Evolutionary conservation across 176 grass and related monocot species (phyloP).

Genomic region (Aegilops umbellulata): DNA sequence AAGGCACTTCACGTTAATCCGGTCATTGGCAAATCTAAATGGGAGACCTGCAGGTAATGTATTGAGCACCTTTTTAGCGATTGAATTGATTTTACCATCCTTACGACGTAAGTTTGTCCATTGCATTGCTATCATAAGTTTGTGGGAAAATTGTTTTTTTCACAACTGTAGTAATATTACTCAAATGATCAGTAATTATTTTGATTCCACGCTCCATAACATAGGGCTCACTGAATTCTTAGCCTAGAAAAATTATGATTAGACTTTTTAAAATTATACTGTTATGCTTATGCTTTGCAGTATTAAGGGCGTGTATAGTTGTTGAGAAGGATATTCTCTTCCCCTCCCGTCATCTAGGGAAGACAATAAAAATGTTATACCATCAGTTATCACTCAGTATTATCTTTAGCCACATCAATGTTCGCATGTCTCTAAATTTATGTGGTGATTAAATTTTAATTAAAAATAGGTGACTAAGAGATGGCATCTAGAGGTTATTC

Average conservation of each 20-base stretch:
- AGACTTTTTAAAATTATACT: not conserved
- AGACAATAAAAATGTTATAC: not conserved
- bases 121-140: not conserved
- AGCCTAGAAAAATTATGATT: not conserved
- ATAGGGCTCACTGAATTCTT: conserved; percentile 3
- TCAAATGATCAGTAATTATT: not conserved
- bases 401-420: not conserved
- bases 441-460: not conserved
- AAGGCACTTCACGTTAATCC: conserved; percentile 92
- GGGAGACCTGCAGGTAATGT: conserved; percentile 96
- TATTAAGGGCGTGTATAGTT: not conserved
- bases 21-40: conserved; percentile 61
- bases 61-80: not conserved
- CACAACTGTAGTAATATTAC: not conserved
- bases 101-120: not conserved
- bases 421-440: not conserved
- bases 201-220: not conserved
- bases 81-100: not conserved
- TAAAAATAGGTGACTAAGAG: not conserved
- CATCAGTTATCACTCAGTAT: not conserved
- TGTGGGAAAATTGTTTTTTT: not conserved
- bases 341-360: not conserved
- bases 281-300: not conserved
- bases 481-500: not conserved
- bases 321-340: not conserved